Percentiles rank a stretch among this genome's conserved stretches.
These are phyloP conservation scores for Triticum turgidum DNA, from an alignment of 176 grass and related monocot species.

Conservation along the genomic window DNA sequence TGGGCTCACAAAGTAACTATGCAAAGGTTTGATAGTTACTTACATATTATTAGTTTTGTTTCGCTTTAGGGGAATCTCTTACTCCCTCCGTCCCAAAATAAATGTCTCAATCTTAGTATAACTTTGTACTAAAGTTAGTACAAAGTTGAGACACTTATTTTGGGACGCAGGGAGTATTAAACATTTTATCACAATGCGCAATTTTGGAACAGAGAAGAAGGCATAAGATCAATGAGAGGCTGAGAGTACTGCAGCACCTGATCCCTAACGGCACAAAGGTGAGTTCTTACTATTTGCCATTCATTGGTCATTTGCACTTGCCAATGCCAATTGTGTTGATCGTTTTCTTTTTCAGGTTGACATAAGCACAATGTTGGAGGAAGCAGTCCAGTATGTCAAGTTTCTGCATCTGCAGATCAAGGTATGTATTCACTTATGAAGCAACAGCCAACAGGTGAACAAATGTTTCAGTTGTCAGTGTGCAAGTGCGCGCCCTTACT, in stretches of 20 bases:
- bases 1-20: background rate
- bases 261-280: constrained; percentile 68
- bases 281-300: background rate
- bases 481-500: background rate
- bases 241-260: constrained; percentile 51
- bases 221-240: constrained; percentile 54
- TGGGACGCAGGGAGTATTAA: background rate
- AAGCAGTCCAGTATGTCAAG: constrained; percentile 64
- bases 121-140: too few species aligned
- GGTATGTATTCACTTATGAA: background rate
- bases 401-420: constrained; percentile 64
- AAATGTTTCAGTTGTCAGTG: background rate
- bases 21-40: background rate
- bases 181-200: background rate
- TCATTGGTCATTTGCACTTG: background rate
- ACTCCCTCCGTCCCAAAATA: too few species aligned
- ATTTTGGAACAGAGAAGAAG: constrained; percentile 50
- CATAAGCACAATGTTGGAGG: constrained; percentile 68
- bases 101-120: too few species aligned
- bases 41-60: background rate
- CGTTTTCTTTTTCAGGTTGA: constrained; percentile 47
- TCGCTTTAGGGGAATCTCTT: background rate
- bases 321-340: background rate
- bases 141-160: too few species aligned
- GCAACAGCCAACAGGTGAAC: background rate